These are phyloP conservation scores for Erodium trifolium DNA, from an alignment of 441 rosid genomes.

Conservation along the genomic window DNA sequence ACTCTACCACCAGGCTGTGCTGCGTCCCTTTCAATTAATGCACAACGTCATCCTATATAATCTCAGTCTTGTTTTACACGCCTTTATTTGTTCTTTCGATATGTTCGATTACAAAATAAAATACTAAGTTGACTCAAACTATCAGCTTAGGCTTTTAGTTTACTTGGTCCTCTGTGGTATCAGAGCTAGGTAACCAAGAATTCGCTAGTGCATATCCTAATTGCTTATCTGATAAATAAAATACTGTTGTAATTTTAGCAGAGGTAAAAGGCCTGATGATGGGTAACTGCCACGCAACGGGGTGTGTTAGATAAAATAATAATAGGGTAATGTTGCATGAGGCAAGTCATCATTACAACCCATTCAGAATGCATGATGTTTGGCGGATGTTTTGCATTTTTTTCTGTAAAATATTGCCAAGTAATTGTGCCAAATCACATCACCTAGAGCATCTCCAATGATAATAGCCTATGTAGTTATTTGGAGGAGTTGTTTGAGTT, in stretches of 20 bases:
- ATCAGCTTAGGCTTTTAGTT: neutral
- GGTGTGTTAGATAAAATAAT: neutral
- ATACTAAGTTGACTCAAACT: neutral
- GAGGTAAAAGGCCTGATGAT: neutral
- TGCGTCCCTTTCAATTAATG: neutral
- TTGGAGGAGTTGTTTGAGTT: too few species aligned
- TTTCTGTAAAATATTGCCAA: neutral
- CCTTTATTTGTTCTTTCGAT: neutral
- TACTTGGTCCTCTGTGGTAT: neutral
- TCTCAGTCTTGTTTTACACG: neutral
- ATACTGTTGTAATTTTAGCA: too few species aligned
- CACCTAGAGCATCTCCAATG: neutral
- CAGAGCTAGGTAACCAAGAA: neutral
- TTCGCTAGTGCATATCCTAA: neutral
- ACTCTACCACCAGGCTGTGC: neutral
- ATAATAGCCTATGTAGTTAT: too few species aligned
- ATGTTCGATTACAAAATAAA: neutral
- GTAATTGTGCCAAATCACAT: neutral
- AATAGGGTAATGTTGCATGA: neutral
- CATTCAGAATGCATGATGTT: neutral
- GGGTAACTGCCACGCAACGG: neutral
- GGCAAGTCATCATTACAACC: conserved; percentile 3
- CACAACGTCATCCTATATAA: neutral
- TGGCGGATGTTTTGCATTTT: neutral
- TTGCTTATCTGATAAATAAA: neutral